phyloP scores from a whole-genome alignment of 129 eudicot genomes.

The Silybum marianum region DNA sequence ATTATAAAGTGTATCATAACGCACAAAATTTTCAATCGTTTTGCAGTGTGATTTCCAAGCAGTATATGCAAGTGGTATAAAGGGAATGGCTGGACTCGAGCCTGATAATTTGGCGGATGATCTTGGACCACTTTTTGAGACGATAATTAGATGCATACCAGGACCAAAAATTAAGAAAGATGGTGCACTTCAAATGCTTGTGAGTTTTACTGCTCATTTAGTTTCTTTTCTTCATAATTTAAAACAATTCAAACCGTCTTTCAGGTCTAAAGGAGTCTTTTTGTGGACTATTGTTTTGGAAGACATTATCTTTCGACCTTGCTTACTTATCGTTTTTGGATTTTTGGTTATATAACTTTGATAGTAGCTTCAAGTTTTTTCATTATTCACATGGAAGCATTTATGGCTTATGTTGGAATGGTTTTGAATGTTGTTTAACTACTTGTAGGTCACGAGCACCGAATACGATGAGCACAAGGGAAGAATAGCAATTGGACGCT shows the following conservation, averaged over 20 bases:
- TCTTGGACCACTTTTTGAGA: slow-evolving; percentile 97
- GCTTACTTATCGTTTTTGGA: background rate
- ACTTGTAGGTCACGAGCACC: slow-evolving; percentile 72
- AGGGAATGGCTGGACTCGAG: slow-evolving; percentile 89
- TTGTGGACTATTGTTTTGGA: background rate
- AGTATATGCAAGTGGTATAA: slow-evolving; percentile 91
- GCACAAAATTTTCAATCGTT: background rate
- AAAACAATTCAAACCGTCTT: too few relatives aligned
- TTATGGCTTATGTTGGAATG: background rate
- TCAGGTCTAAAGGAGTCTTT: background rate
- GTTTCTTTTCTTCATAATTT: too few relatives aligned
- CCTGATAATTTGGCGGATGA: slow-evolving; percentile 86
- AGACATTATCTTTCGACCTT: background rate
- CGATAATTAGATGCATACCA: slow-evolving; percentile 87
- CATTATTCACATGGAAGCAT: background rate
- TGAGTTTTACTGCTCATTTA: slow-evolving; percentile 35
- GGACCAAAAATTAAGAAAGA: slow-evolving; percentile 90
- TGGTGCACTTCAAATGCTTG: slow-evolving; percentile 98
- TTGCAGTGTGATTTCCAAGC: slow-evolving; percentile 98
- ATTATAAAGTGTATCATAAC: background rate
- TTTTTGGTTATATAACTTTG: background rate
- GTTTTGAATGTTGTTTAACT: background rate
- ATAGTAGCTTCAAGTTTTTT: background rate
- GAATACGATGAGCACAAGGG: slow-evolving; percentile 96
- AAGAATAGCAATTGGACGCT: slow-evolving; percentile 89